Evolutionary conservation across 768 basidiomycete species (phyloP), one percentile per base, ranked within the genome.

Genomic region (Collybia nuda): DNA sequence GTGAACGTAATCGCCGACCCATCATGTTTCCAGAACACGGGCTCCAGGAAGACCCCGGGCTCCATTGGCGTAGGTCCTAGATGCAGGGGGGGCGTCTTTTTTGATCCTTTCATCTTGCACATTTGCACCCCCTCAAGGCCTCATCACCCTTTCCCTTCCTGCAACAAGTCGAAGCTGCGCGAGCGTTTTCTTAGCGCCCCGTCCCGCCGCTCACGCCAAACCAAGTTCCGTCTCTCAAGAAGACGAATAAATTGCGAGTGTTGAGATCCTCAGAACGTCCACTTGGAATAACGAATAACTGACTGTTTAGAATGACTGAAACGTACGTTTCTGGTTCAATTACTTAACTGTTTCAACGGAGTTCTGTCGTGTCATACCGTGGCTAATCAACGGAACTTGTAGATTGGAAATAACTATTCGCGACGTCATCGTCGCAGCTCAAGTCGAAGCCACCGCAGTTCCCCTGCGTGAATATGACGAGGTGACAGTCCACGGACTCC

Each of bases 21-120:
- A 54, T 42, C 52, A 50, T 50, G 62, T 54, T 67, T 67, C 65
- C 56, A 63, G 65, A 67, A 65, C 57, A 42, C 55, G 48, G 52
- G 59, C 54, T 59, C 38, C 54, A 58, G 56, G 62, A 60, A 55
- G 60, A 45, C 17, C 35, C 64, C 66, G 62, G 56, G 62, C 51
- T 54, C 53, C 65, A 65, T 61, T 63, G 67, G 65, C 41, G 17
- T 51, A n/a, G 28, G 48, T 48, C 17, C 37, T n/a, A 39, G 41
- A 29, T 35, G 51, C 37, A 52, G 52, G 14, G 35, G 42, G 51
- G 51, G 53, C 49, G 42, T 54, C 56, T 59, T 46, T n/a, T 54
- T 55, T 51, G 58, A 57, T 59, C 48, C 56, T 56, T 54, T 49
- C 56, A 52, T 54, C 56, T 53, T 56, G 37, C 43, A 47, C 37